Percentiles rank a stretch among this genome's conserved stretches.
These are phyloP conservation scores for Daldinia eschscholtzii DNA, from an alignment of 2,329 filamentous ascomycete genomes.

Conservation along the genomic window DNA sequence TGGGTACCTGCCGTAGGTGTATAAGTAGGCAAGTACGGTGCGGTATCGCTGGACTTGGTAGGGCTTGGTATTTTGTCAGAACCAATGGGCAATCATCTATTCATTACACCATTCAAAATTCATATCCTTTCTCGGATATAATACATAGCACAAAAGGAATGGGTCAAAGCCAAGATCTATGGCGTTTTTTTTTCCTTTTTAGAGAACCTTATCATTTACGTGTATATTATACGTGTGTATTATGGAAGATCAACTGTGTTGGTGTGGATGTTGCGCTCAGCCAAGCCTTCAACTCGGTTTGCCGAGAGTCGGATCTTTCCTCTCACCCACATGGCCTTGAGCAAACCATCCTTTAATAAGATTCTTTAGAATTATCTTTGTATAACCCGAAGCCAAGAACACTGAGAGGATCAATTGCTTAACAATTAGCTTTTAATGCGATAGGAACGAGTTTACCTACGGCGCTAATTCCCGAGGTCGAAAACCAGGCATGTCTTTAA, in stretches of 20 bases:
- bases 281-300: slow-evolving; percentile 28
- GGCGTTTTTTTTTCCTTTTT: slow-evolving; percentile 19
- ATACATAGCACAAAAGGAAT: slow-evolving; percentile 22
- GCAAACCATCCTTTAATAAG: slow-evolving; percentile 11
- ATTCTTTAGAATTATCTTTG: slow-evolving; percentile 8
- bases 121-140: slow-evolving; percentile 24
- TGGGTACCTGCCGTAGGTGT: not conserved
- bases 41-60: slow-evolving; percentile 1
- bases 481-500: slow-evolving; percentile 64
- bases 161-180: slow-evolving; percentile 35
- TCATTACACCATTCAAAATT: slow-evolving; percentile 27
- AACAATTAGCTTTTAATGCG: not conserved
- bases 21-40: not conserved
- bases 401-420: slow-evolving; percentile 9
- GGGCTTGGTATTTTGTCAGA: slow-evolving; percentile 24
- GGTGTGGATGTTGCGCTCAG: slow-evolving; percentile 23
- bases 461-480: slow-evolving; percentile 25
- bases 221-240: slow-evolving; percentile 12
- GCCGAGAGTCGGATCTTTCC: slow-evolving; percentile 25
- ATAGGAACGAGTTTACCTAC: slow-evolving; percentile 11
- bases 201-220: slow-evolving; percentile 17
- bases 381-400: slow-evolving; percentile 6
- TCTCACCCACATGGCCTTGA: slow-evolving; percentile 23
- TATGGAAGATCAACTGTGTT: slow-evolving; percentile 24
- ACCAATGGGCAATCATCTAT: slow-evolving; percentile 12